These are phyloP conservation scores for Nitzschia palea DNA, from an alignment of 108 stramenopile species.

Conservation along the genomic window DNA sequence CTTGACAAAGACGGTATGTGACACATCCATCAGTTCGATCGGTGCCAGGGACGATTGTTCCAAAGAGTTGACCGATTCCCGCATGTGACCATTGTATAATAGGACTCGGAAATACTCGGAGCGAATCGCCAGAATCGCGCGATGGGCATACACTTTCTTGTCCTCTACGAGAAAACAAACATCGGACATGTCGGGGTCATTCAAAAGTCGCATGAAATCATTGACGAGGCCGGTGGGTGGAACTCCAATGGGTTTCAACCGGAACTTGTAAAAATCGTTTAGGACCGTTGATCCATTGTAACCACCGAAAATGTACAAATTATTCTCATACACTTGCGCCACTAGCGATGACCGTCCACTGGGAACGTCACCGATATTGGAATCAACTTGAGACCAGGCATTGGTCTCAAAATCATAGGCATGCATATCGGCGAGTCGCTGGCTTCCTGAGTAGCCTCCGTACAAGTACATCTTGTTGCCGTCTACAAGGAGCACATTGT, in stretches of 20 bases:
- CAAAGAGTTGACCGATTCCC: slow-evolving; percentile 44
- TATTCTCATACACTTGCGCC: slow-evolving; percentile 87
- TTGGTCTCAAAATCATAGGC: slow-evolving; percentile 74
- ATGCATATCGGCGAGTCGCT: slow-evolving; percentile 90
- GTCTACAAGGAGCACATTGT: slow-evolving; percentile 15
- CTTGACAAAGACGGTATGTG: slow-evolving; percentile 81
- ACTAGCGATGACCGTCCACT: slow-evolving; percentile 89
- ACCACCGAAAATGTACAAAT: slow-evolving; percentile 82
- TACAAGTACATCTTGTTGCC: slow-evolving; percentile 88
- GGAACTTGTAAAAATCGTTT: slow-evolving; percentile 94
- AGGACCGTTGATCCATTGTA: slow-evolving; percentile 86
- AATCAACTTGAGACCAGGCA: slow-evolving; percentile 74
- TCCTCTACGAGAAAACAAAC: slow-evolving; percentile 94
- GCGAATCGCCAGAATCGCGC: slow-evolving; percentile 86
- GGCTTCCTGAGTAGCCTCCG: slow-evolving; percentile 89
- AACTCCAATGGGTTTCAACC: slow-evolving; percentile 77
- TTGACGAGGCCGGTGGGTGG: slow-evolving; percentile 74
- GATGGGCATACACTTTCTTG: slow-evolving; percentile 81
- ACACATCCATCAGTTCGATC: slow-evolving; percentile 77
- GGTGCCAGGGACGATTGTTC: slow-evolving; percentile 26
- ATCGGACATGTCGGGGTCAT: slow-evolving; percentile 80
- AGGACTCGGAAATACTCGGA: slow-evolving; percentile 93
- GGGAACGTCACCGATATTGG: slow-evolving; percentile 66
- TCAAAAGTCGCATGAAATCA: slow-evolving; percentile 80
- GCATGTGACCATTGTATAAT: slow-evolving; percentile 90